Evolutionary conservation across 352 stramenopile genomes (phyloP), one percentile per base, ranked within the genome.

Genomic region (Phytophthora niederhauseri): DNA sequence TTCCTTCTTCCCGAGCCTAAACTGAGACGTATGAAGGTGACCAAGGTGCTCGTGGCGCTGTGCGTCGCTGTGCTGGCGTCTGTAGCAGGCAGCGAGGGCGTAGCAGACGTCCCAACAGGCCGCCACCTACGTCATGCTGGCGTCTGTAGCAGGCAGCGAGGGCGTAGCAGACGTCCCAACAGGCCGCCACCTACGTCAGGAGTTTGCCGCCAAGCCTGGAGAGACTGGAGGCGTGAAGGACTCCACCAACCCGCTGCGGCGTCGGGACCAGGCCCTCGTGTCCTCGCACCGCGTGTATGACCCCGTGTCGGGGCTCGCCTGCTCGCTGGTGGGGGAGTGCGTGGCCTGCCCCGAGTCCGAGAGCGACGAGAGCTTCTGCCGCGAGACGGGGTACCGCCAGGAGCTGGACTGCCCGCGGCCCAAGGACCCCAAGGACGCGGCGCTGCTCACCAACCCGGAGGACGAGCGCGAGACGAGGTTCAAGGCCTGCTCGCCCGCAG

Each of bases 301-400:
- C 59, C 74, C 83, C 6, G 57, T 80, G 22, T 85, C 84, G 2
- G 82, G 84, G 2, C 63, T 93, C 19, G 82, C 81, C n/a, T 92
- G 85, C 34, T 75, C 76, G 15, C 57, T 87, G 5, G 64, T 87
- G 36, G 77, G 80, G 30, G 72, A 85, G 14, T 93, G 85, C 57
- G 62, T 84, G 56, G 48, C 74, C n/a, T 93, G 85, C 55, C 70
- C 78, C 8, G 57, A 76, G 19, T 85, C 76, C 7, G 85, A 93
- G 66, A 84, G 81, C 64, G 83, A 91, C 66, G 84, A 90, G 70
- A 70, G 57, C 19, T 90, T 80, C 51, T 95, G 87, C 57, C 76
- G 82, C 9, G 82, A 91, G 52, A 93, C 81, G 2, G 84, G 85
- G 4, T 81, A 88, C 56, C 81, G 81, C 0, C 84, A 93, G 71